Evolutionary conservation across 768 basidiomycete species (phyloP).

Genomic region (Cyathus striatus): DNA sequence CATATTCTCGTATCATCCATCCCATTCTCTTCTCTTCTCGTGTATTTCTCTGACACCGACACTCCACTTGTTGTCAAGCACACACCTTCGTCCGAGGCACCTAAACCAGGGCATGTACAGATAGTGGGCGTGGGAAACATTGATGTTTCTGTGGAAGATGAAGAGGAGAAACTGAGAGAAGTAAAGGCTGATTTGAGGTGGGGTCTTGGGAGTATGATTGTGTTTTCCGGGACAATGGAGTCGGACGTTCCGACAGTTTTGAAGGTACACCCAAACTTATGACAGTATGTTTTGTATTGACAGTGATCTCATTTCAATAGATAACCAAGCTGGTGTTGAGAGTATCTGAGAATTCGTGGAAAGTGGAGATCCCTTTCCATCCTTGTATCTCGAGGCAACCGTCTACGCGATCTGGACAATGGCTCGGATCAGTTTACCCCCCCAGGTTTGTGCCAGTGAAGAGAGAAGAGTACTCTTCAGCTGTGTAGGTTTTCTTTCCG

Average conservation of each 20-base stretch:
- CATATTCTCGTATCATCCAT: slow-evolving; percentile 47
- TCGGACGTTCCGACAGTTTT: slow-evolving; percentile 46
- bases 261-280: slow-evolving; percentile 37
- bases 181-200: slow-evolving; percentile 49
- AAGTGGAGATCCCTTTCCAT: slow-evolving; percentile 54
- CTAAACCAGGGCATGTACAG: slow-evolving; percentile 18
- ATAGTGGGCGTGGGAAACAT: slow-evolving; percentile 44
- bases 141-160: slow-evolving; percentile 6
- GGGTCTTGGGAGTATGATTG: slow-evolving; percentile 43
- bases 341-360: slow-evolving; percentile 61
- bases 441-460: slow-evolving; percentile 47
- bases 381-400: slow-evolving; percentile 32
- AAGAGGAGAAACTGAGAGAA: slow-evolving; percentile 11
- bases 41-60: slow-evolving; percentile 50
- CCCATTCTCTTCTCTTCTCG: slow-evolving; percentile 52
- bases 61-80: slow-evolving; percentile 51
- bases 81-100: slow-evolving; percentile 1
- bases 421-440: slow-evolving; percentile 57
- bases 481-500: slow-evolving; percentile 35
- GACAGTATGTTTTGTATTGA: background rate
- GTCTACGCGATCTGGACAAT: slow-evolving; percentile 29
- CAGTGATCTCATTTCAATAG: slow-evolving; percentile 21
- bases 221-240: slow-evolving; percentile 57
- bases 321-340: slow-evolving; percentile 42
- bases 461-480: slow-evolving; percentile 38